Evolutionary conservation across 495 filamentous ascomycete genomes (phyloP), one percentile per base, ranked within the genome.

Genomic region (Talaromyces stipitatus): DNA sequence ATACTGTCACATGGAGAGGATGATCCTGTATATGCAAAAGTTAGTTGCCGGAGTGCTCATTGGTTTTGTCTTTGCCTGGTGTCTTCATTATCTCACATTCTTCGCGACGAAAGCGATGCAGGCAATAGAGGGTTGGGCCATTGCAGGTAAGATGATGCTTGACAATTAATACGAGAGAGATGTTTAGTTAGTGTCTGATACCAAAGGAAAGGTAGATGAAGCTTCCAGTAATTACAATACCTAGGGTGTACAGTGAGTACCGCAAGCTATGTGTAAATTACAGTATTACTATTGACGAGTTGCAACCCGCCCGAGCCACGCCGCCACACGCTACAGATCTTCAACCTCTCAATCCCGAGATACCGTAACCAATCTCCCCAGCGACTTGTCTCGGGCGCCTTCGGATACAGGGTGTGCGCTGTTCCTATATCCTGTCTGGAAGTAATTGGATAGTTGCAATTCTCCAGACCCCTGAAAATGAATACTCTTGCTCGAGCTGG

Each of bases 31-130:
- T 4, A 16, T 10, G 24, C 11, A n/a, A 16, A 45, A 20, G 43
- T 38, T 11, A 50, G 43, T 55, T 29, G 50, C 51, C 2, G 1
- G 23, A 38, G 27, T 11, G 10, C 18, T 18, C 9, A 41, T 24
- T 41, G 36, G 0, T 16, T 26, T 22, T 26, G 5, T 36, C 3
- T 11, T 52, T 41, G 4, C 9, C 18, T 14, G 18, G 16, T 41
- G 1, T 2, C 11, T 18, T 41, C 36, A n/a, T 55, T 55, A 46
- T 65, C 75, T 45, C 82, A 95, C 89, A 66, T 92, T 84, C 74
- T 92, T 91, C 50, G 92, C 92, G 63, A 98, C 95, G 22, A 98
- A 76, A 63, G 91, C 91, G 58, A 98, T 83, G 69, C 91, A 96
- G 64, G 91, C 91, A 68, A 98, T 92, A 8, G 82, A 86, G 14